Evolutionary conservation across 1,284 basidiomycete species (phyloP).

Genomic region (Cronartium quercuum): DNA sequence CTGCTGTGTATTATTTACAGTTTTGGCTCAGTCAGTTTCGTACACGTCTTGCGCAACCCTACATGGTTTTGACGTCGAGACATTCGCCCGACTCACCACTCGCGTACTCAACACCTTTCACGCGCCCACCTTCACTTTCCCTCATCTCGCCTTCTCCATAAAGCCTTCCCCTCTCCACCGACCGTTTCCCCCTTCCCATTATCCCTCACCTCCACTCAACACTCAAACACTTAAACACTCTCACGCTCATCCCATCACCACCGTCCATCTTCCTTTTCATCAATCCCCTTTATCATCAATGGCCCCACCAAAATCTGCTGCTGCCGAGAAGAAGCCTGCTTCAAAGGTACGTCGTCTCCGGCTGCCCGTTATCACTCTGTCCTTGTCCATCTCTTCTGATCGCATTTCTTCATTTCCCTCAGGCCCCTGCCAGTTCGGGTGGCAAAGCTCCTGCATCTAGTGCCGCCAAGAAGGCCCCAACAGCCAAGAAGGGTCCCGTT

Average conservation of each 20-base stretch:
- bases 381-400: background rate
- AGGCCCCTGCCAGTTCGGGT: slow-evolving; percentile 56
- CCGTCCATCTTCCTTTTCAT: too few relatives aligned
- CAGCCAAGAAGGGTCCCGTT: slow-evolving; percentile 42
- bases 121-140: too few relatives aligned
- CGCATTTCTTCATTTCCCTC: slow-evolving; percentile 43
- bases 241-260: background rate
- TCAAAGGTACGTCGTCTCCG: slow-evolving; percentile 19
- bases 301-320: slow-evolving; percentile 34
- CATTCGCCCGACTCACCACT: too few relatives aligned
- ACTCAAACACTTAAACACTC: background rate
- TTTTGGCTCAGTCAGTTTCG: background rate
- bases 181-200: background rate
- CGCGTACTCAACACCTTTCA: too few relatives aligned
- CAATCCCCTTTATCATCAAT: background rate
- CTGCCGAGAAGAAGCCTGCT: slow-evolving; percentile 38
- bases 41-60: background rate
- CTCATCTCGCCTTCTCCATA: background rate
- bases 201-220: background rate
- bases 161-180: background rate
- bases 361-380: background rate
- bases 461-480: slow-evolving; percentile 55
- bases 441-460: slow-evolving; percentile 57
- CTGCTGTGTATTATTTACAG: too few relatives aligned
- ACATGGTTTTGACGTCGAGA: background rate